Base-by-base conservation (phyloP, 139 green algal genomes). In the Picochlorum sp. region DNA sequence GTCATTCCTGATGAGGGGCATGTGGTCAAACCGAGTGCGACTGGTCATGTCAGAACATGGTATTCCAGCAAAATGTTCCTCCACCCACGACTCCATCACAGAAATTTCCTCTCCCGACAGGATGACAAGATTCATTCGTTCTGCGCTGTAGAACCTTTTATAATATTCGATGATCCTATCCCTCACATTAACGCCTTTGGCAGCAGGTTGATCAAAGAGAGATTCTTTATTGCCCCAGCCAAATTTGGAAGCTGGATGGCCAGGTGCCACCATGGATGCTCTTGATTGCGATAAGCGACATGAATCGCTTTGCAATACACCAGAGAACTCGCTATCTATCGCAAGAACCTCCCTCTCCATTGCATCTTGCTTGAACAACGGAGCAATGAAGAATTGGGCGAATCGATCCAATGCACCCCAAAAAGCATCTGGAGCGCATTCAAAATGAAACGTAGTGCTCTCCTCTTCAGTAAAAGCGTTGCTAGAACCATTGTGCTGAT, bases 381-480 rank as follows among this genome's bases (percentile, higher is more conserved):
- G 94, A 1, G 76, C 56, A 20, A 92, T 75, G 74, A 98, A 99
- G 72, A 98, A 98, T 68, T 90, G 80, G 14, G 92, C 82, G 68
- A 98, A 98, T 59, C 92, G 80, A 49, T 97, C 85, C 45, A 99
- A 79, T 0, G 86, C 90, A 3, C 78, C 84, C 13, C 75, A 30
- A 68, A 99, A 80, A 32, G 71, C 49, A 2, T 73, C 69, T 6
- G 87, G 84, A 13, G 85, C 64, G 21, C 94, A 77, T 56, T 98
- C 90, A 71, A 98, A 96, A 68, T 96, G 82, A 68, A 88, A 96
- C 67, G 89, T 88, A 49, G 61, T 64, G 21, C 75, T 71, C 64
- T 89, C 89, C 71, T 88, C 66, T 52, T 99, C 94, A 30, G 93
- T 99, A 75, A 79, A 97, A 4, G 94, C 93, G 71, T 99, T 99